Percentiles rank a stretch among this genome's conserved stretches.
Conservation (phyloP, 2,329 filamentous ascomycete genomes). For the Cytospora piceae region DNA sequence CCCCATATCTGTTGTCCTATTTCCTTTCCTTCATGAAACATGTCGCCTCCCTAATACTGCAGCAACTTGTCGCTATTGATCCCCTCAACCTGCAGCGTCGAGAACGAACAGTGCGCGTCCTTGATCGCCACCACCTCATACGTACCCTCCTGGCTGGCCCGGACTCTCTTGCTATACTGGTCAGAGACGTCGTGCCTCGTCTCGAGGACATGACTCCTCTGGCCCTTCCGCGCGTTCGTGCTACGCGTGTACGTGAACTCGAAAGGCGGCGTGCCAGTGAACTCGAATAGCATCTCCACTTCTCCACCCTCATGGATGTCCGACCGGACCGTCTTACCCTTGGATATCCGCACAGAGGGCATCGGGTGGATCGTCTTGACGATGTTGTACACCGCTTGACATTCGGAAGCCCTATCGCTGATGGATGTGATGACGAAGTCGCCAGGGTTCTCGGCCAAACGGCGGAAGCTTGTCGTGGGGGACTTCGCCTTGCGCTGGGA, state of each 20-base stretch:
- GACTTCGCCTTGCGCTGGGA: conserved; percentile 78
- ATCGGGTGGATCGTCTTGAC: conserved; percentile 87
- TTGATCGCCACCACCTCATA: conserved; percentile 98
- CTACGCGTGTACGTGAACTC: conserved; percentile 96
- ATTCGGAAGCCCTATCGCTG: conserved; percentile 86
- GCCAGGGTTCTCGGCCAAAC: conserved; percentile 89
- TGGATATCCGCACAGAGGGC: conserved; percentile 87
- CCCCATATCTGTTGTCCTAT: not conserved
- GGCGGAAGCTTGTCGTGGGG: conserved; percentile 81
- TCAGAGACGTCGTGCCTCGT: conserved; percentile 86
- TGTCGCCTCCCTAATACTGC: conserved; percentile 34
- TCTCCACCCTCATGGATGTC: conserved; percentile 98
- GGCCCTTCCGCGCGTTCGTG: conserved; percentile 81
- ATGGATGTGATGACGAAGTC: conserved; percentile 86
- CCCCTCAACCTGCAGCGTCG: conserved; percentile 64
- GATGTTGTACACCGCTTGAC: conserved; percentile 77
- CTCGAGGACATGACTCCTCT: conserved; percentile 81
- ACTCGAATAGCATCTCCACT: conserved; percentile 91
- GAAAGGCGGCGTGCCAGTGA: conserved; percentile 93
- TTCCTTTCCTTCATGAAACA: not conserved
- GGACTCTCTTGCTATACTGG: conserved; percentile 79
- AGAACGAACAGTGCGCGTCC: conserved; percentile 89
- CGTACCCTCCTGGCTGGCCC: conserved; percentile 89
- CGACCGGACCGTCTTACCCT: conserved; percentile 77
- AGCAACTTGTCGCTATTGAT: conserved; percentile 48